Conservation (phyloP, 73 alveolate species). For the Paramecium octaurelia region DNA sequence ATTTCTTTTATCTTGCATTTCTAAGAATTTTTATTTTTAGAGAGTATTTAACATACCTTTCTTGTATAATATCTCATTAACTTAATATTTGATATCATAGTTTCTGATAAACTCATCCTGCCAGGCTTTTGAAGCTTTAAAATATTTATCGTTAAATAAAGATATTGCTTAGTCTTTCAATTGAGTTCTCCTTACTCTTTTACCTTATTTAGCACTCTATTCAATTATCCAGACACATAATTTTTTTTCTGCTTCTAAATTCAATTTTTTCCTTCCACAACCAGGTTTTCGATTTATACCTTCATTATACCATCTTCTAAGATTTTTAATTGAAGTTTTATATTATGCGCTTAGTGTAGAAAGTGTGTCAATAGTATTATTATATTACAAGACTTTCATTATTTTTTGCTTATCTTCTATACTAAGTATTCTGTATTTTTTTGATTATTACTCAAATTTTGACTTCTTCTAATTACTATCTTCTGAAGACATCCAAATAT, state of each 20-base stretch:
- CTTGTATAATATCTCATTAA: background rate
- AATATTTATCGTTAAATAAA: background rate
- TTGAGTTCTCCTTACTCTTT: background rate
- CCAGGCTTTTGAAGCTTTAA: background rate
- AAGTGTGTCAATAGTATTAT: too few species aligned
- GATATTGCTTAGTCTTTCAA: too few species aligned
- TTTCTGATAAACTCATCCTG: background rate
- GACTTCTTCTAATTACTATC: background rate
- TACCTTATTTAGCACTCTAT: background rate
- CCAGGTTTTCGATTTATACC: background rate
- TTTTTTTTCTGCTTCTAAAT: background rate
- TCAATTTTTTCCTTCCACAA: conserved; percentile 19
- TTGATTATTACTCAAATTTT: background rate
- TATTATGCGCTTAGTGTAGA: background rate
- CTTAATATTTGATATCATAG: background rate
- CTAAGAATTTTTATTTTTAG: background rate
- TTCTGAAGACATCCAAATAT: background rate
- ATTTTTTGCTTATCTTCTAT: background rate
- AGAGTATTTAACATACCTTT: background rate
- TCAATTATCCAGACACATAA: background rate
- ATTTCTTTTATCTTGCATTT: background rate
- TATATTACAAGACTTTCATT: background rate
- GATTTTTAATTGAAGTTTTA: background rate
- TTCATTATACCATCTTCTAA: background rate
- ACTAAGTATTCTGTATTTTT: background rate